A percentile compares a stretch with the other conserved stretches of the same genome.
Evolutionary conservation across 768 basidiomycete species (phyloP).

Genomic region (Amanita fuliginea): DNA sequence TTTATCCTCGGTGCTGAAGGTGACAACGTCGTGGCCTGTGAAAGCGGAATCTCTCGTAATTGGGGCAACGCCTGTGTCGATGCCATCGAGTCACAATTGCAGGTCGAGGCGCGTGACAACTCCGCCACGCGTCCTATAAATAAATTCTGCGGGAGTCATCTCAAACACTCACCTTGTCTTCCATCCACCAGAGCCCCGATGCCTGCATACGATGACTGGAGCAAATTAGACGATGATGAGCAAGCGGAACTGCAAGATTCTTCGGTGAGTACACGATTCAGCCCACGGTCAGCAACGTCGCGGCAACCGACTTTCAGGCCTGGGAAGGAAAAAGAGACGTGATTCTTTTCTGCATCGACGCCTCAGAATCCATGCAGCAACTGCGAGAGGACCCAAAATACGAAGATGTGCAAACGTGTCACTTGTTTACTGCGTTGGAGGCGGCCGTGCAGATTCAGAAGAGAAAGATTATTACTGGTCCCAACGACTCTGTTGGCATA

Average conservation of each 20-base stretch:
- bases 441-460: slow-evolving; percentile 83
- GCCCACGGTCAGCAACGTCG: slow-evolving; percentile 3
- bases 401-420: slow-evolving; percentile 60
- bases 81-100: neutral
- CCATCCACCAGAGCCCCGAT: slow-evolving; percentile 21
- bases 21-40: slow-evolving; percentile 6
- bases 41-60: slow-evolving; percentile 19
- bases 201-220: slow-evolving; percentile 75
- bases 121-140: slow-evolving; percentile 8
- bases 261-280: slow-evolving; percentile 30
- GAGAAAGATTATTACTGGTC: slow-evolving; percentile 80
- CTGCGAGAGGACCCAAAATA: slow-evolving; percentile 54
- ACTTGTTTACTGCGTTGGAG: slow-evolving; percentile 70
- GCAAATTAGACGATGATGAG: slow-evolving; percentile 67
- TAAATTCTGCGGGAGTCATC: neutral
- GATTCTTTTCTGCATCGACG: slow-evolving; percentile 93
- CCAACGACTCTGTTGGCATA: slow-evolving; percentile 85
- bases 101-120: neutral
- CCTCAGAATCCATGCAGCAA: slow-evolving; percentile 80
- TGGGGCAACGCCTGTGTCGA: slow-evolving; percentile 8
- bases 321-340: slow-evolving; percentile 75
- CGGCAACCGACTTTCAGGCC: slow-evolving; percentile 26
- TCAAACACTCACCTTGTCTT: neutral
- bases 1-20: slow-evolving; percentile 47
- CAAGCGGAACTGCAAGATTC: slow-evolving; percentile 71